These are phyloP conservation scores for Metschnikowia rubicola DNA, from an alignment of 805 yeast species.

Conservation along the genomic window DNA sequence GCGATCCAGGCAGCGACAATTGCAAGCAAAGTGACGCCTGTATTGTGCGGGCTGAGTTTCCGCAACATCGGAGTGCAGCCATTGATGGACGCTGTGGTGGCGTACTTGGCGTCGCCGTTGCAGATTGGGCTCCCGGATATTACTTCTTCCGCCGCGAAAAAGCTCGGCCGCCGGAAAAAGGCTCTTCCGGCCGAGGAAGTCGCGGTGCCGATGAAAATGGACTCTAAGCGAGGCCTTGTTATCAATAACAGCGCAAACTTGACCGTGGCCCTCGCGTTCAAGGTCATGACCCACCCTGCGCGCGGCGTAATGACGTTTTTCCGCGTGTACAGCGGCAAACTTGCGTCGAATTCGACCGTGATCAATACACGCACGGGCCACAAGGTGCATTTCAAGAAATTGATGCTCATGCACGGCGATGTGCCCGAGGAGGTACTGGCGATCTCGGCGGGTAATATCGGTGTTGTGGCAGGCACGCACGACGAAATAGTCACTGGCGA, in stretches of 20 bases:
- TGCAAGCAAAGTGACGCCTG: conserved; percentile 60
- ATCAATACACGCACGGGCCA: conserved; percentile 68
- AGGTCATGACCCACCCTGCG: conserved; percentile 80
- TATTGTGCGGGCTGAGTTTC: conserved; percentile 91
- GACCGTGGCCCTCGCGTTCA: conserved; percentile 83
- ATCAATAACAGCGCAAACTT: conserved; percentile 57
- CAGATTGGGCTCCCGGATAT: conserved; percentile 61
- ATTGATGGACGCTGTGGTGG: conserved; percentile 62
- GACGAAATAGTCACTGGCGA: conserved; percentile 85
- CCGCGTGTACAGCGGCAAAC: conserved; percentile 80
- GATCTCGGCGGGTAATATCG: conserved; percentile 79
- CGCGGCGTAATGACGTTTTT: conserved; percentile 82
- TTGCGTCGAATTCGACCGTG: conserved; percentile 60
- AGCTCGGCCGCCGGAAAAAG: conserved; percentile 19
- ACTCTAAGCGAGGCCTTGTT: conserved; percentile 45
- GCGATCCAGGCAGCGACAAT: conserved; percentile 68
- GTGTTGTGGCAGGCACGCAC: conserved; percentile 73
- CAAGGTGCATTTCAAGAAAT: conserved; percentile 60
- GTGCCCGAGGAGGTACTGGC: conserved; percentile 65
- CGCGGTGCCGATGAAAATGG: conserved; percentile 34
- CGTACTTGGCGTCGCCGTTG: conserved; percentile 78
- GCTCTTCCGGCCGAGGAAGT: conserved; percentile 13
- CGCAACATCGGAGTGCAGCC: conserved; percentile 94
- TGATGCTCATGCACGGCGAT: conserved; percentile 86
- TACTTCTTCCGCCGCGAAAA: conserved; percentile 19